Evolutionary conservation across 2,329 filamentous ascomycete species (phyloP).

Genomic region (Thelonectria olida): DNA sequence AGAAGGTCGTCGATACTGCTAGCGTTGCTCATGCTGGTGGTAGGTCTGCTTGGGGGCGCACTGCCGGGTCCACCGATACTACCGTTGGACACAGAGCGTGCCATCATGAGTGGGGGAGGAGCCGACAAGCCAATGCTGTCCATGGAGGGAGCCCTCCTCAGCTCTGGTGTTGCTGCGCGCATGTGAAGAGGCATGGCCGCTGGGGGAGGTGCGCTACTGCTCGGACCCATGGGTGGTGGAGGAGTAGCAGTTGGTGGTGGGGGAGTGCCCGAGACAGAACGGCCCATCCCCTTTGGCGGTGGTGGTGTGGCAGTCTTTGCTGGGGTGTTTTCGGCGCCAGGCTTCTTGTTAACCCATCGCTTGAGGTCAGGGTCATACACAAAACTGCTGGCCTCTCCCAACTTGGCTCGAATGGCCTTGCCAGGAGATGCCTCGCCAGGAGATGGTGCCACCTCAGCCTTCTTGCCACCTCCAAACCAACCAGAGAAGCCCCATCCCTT

Average conservation of each 20-base stretch:
- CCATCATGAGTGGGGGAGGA: constrained; percentile 56
- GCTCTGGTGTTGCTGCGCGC: constrained; percentile 40
- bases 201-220: constrained; percentile 45
- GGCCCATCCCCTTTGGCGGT: constrained; percentile 72
- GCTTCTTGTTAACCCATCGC: constrained; percentile 98
- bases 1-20: constrained; percentile 94
- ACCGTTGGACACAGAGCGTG: constrained; percentile 58
- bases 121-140: constrained; percentile 46
- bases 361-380: constrained; percentile 96
- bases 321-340: constrained; percentile 69
- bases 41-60: constrained; percentile 73
- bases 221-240: constrained; percentile 41
- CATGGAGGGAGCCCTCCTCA: constrained; percentile 47
- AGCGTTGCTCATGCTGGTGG: constrained; percentile 88
- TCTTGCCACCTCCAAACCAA: constrained; percentile 83
- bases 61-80: constrained; percentile 53
- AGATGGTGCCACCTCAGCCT: constrained; percentile 47
- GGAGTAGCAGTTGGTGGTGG: constrained; percentile 52
- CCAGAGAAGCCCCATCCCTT: constrained; percentile 84
- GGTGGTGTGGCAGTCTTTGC: constrained; percentile 77
- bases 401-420: constrained; percentile 87
- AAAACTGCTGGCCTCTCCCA: constrained; percentile 93
- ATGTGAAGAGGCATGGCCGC: constrained; percentile 41
- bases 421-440: constrained; percentile 55
- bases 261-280: constrained; percentile 63